Conservation (phyloP, 441 rosid species). For the Rhodomyrtus psidioides region DNA sequence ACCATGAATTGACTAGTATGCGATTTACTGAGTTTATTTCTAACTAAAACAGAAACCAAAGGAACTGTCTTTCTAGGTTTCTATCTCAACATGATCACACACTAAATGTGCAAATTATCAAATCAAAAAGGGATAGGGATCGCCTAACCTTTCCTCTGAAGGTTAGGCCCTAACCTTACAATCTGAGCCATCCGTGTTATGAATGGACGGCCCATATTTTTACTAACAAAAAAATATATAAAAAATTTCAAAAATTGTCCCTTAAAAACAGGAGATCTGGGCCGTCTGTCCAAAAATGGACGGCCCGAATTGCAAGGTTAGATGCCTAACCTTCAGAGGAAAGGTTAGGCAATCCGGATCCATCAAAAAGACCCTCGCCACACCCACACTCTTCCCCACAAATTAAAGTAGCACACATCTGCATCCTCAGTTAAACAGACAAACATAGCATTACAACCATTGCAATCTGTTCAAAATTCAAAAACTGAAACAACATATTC, state of each 20-base stretch:
- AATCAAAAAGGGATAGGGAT: too few relatives aligned
- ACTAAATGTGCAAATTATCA: background rate
- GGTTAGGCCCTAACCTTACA: too few relatives aligned
- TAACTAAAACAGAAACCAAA: background rate
- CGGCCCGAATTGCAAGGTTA: too few relatives aligned
- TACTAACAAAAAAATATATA: too few relatives aligned
- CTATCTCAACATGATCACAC: background rate
- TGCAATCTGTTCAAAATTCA: background rate
- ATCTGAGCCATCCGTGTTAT: too few relatives aligned
- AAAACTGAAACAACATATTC: background rate
- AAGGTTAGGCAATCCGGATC: too few relatives aligned
- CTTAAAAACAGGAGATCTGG: too few relatives aligned
- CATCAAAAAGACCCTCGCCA: background rate
- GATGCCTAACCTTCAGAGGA: too few relatives aligned
- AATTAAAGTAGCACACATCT: background rate
- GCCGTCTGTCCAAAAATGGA: too few relatives aligned
- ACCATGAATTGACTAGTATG: background rate
- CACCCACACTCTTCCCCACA: background rate
- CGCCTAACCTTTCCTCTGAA: too few relatives aligned
- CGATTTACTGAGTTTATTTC: background rate
- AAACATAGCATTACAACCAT: background rate
- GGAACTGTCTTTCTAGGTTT: background rate
- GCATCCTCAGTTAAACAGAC: background rate
- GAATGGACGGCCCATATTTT: too few relatives aligned
- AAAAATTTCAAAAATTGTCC: too few relatives aligned